These are phyloP conservation scores for Fusarium newnesense DNA, from an alignment of 2,329 filamentous ascomycete genomes.

Conservation along the genomic window DNA sequence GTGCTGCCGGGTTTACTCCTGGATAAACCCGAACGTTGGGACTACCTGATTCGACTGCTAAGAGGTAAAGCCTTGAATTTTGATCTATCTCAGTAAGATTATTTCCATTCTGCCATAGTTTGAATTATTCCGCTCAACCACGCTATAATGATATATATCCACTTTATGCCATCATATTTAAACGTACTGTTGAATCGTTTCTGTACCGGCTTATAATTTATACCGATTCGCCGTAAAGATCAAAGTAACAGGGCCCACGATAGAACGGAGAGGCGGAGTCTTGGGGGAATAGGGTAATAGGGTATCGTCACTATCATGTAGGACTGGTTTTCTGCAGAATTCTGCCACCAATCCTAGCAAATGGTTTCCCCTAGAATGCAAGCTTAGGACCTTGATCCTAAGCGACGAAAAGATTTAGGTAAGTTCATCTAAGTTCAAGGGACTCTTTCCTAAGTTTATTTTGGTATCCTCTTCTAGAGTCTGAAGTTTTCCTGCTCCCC, in stretches of 20 bases:
- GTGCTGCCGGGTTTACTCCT: not conserved
- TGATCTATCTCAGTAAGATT: not conserved
- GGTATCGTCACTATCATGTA: not conserved
- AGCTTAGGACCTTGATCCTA: not conserved
- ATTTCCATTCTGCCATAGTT: not conserved
- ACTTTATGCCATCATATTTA: not conserved
- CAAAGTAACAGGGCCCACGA: not conserved
- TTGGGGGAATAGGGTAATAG: not conserved
- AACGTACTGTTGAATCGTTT: not conserved
- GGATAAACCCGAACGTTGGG: not conserved
- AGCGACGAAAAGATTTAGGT: not conserved
- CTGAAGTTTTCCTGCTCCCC: not conserved
- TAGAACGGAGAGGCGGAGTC: not conserved
- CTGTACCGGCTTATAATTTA: not conserved
- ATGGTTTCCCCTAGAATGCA: not conserved
- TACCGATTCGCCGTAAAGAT: not conserved
- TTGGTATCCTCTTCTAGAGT: not conserved
- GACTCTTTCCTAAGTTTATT: not conserved
- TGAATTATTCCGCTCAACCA: not conserved
- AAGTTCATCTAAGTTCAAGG: not conserved
- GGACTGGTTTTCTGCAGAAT: not conserved
- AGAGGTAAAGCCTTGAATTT: not conserved
- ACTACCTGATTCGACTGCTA: not conserved
- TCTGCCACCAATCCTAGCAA: not conserved
- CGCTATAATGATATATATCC: not conserved